Evolutionary conservation across 202 grass and related monocot genomes (phyloP).

Genomic region (Panicum virgatum): DNA sequence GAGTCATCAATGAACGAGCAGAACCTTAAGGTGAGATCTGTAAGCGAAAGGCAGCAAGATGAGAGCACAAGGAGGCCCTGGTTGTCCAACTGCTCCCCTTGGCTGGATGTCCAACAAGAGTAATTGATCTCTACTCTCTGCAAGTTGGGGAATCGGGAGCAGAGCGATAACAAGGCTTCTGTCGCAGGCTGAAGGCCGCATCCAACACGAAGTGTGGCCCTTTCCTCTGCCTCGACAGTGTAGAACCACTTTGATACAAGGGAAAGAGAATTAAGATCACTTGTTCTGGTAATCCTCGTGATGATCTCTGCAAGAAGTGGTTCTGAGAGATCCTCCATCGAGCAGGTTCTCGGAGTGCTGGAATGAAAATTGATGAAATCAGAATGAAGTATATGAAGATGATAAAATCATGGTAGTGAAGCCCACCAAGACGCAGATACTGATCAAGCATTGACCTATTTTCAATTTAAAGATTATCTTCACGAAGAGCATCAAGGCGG

Average conservation of each 20-base stretch:
- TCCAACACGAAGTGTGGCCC: conserved; percentile 48
- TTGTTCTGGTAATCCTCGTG: conserved; percentile 46
- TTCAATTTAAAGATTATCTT: no score
- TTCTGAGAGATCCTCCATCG: conserved; percentile 63
- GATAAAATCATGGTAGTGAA: not conserved
- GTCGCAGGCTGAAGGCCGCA: conserved; percentile 46
- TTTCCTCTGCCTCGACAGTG: conserved; percentile 39
- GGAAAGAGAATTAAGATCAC: conserved; percentile 61
- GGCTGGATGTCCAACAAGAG: conserved; percentile 45
- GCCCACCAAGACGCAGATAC: not conserved
- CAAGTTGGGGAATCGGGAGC: conserved; percentile 51
- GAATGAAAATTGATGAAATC: not conserved
- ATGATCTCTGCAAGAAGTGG: conserved; percentile 55
- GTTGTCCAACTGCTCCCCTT: conserved; percentile 55
- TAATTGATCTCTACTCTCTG: conserved; percentile 67
- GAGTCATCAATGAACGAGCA: conserved; percentile 51
- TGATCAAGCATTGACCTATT: no score
- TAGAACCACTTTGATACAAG: conserved; percentile 54
- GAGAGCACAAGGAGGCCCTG: conserved; percentile 50
- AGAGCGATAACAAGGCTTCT: conserved; percentile 47
- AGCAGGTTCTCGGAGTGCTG: not conserved
- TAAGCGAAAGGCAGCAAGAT: conserved; percentile 39
- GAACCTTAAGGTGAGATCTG: conserved; percentile 60
- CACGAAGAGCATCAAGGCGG: no score
- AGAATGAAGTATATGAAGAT: not conserved